phyloP scores from a whole-genome alignment of 164 flowering plant species.

The Hamamelis virginiana region DNA sequence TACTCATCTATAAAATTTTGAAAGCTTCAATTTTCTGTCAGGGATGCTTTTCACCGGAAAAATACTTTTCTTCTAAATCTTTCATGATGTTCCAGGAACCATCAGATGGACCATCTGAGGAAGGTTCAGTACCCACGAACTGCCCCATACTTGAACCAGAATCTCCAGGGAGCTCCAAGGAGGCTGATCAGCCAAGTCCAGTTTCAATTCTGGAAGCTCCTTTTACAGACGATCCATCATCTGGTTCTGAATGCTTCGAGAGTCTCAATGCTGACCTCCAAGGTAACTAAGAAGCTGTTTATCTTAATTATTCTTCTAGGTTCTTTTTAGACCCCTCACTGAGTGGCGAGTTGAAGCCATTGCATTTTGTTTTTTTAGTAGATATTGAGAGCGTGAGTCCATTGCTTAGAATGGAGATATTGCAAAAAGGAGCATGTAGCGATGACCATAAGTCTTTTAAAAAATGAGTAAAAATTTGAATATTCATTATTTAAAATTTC shows the following conservation, averaged over 20 bases:
- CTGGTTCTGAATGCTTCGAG: slow-evolving; percentile 78
- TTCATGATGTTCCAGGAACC: slow-evolving; percentile 39
- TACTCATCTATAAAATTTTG: no score
- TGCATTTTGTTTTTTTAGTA: background rate
- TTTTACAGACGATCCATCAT: slow-evolving; percentile 60
- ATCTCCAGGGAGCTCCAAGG: slow-evolving; percentile 58
- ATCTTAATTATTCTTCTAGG: background rate
- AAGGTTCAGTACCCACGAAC: slow-evolving; percentile 20
- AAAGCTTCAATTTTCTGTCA: no score
- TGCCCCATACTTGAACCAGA: slow-evolving; percentile 37
- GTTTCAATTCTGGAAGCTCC: slow-evolving; percentile 74
- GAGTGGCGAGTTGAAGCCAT: background rate
- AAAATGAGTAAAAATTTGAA: no score
- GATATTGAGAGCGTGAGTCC: no score
- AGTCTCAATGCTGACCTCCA: slow-evolving; percentile 75
- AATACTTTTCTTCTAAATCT: background rate
- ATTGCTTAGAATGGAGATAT: no score
- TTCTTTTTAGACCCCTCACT: background rate
- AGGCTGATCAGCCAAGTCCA: slow-evolving; percentile 78
- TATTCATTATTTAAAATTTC: no score
- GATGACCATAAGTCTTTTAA: no score
- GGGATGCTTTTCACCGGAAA: background rate
- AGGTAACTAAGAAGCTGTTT: slow-evolving; percentile 37
- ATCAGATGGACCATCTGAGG: slow-evolving; percentile 18
- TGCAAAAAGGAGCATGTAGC: no score